Conservation (phyloP, 2,329 filamentous ascomycete genomes). For the Trichoderma aggressivum region DNA sequence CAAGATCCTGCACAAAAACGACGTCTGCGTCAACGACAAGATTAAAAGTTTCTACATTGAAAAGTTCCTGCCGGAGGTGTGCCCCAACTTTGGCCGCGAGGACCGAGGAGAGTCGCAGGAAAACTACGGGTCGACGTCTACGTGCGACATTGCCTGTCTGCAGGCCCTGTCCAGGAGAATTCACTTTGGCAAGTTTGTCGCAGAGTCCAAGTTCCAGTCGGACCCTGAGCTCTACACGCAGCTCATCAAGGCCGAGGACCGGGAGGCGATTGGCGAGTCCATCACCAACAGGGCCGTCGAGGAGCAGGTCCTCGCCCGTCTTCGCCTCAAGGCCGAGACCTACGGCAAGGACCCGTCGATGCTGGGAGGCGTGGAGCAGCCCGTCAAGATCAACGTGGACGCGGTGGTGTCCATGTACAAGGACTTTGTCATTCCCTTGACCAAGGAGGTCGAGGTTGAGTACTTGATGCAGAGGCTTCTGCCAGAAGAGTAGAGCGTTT, state of each 20-base stretch:
- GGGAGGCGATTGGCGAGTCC: slow-evolving; percentile 76
- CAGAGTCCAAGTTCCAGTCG: slow-evolving; percentile 87
- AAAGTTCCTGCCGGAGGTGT: slow-evolving; percentile 78
- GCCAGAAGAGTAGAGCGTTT: slow-evolving; percentile 19
- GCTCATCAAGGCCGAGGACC: slow-evolving; percentile 77
- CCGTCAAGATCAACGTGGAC: slow-evolving; percentile 84
- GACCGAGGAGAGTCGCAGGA: slow-evolving; percentile 84
- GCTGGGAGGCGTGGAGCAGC: slow-evolving; percentile 49
- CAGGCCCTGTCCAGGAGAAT: slow-evolving; percentile 88
- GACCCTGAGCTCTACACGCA: slow-evolving; percentile 76
- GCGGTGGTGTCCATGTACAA: slow-evolving; percentile 88
- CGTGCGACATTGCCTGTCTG: slow-evolving; percentile 83
- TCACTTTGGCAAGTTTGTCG: slow-evolving; percentile 98
- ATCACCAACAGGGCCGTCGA: slow-evolving; percentile 91
- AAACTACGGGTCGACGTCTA: slow-evolving; percentile 92
- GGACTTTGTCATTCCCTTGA: slow-evolving; percentile 91
- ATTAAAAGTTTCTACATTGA: slow-evolving; percentile 84
- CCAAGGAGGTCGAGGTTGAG: slow-evolving; percentile 97
- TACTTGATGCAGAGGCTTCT: slow-evolving; percentile 92
- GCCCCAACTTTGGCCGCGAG: slow-evolving; percentile 69
- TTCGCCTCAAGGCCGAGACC: slow-evolving; percentile 84
- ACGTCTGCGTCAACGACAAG: slow-evolving; percentile 84
- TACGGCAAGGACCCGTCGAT: slow-evolving; percentile 87
- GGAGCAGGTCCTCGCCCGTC: slow-evolving; percentile 81
- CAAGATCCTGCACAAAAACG: slow-evolving; percentile 78